These are phyloP conservation scores for Prinsepia uniflora DNA, from an alignment of 306 rosid genomes.

Conservation along the genomic window DNA sequence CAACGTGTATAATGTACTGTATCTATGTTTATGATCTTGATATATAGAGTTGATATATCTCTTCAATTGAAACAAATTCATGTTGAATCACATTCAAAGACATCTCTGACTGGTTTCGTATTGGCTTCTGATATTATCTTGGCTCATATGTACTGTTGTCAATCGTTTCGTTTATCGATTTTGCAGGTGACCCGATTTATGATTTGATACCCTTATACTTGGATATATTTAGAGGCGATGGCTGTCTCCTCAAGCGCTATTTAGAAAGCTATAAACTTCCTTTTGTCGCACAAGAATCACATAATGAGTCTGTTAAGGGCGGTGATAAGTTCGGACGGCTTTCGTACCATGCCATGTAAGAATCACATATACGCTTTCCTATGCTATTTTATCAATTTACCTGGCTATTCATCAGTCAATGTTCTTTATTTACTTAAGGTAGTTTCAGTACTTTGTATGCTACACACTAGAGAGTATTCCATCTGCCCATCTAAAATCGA, in stretches of 20 bases:
- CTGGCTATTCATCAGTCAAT: not conserved
- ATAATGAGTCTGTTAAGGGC: constrained; percentile 35
- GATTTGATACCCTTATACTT: constrained; percentile 85
- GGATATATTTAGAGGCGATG: constrained; percentile 88
- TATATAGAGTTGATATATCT: not conserved
- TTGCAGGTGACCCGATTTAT: constrained; percentile 76
- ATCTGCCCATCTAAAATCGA: not conserved
- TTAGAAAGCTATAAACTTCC: constrained; percentile 88
- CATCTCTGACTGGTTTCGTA: not conserved
- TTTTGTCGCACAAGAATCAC: constrained; percentile 35
- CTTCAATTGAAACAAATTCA: not conserved
- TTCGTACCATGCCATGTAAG: constrained; percentile 91
- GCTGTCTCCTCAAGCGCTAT: constrained; percentile 49
- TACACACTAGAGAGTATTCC: not conserved
- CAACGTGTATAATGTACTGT: not conserved
- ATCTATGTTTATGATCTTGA: not conserved
- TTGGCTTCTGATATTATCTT: not conserved
- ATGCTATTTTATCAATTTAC: not conserved
- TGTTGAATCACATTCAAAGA: not conserved
- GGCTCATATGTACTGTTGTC: not conserved
- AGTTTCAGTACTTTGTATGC: not conserved
- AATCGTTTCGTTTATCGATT: constrained; percentile 12
- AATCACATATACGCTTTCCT: constrained; percentile 14
- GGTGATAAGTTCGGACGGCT: constrained; percentile 54
- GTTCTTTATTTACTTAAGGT: not conserved